These are phyloP conservation scores for Candida taoyuanica DNA, from an alignment of 805 yeast species.

Conservation along the genomic window DNA sequence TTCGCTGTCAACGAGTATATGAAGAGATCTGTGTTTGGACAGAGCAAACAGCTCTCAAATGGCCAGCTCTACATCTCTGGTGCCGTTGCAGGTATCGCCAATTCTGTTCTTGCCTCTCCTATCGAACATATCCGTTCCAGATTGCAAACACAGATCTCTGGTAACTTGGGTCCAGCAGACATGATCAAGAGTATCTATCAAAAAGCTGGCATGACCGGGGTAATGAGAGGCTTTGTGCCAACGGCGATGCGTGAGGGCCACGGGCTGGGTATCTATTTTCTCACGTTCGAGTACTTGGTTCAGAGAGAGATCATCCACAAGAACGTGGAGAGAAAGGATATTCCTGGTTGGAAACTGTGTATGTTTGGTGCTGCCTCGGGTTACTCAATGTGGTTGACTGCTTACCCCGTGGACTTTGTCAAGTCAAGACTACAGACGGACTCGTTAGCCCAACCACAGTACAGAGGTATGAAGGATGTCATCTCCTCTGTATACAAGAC, in stretches of 20 bases:
- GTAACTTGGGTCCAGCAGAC: slow-evolving; percentile 71
- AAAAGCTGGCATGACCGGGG: slow-evolving; percentile 50
- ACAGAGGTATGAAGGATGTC: slow-evolving; percentile 56
- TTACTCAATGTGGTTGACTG: slow-evolving; percentile 75
- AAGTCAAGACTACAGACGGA: slow-evolving; percentile 87
- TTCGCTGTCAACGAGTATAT: slow-evolving; percentile 92
- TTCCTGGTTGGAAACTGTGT: slow-evolving; percentile 87
- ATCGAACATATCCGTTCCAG: slow-evolving; percentile 94
- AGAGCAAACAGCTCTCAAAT: slow-evolving; percentile 40
- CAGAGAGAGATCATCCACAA: slow-evolving; percentile 52
- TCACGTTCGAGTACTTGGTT: slow-evolving; percentile 86
- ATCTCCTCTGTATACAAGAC: slow-evolving; percentile 45
- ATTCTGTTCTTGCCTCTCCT: slow-evolving; percentile 85
- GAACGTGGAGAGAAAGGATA: slow-evolving; percentile 54
- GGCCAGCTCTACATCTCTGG: slow-evolving; percentile 79
- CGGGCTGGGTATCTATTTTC: slow-evolving; percentile 85
- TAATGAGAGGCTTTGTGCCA: slow-evolving; percentile 80
- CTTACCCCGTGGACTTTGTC: slow-evolving; percentile 87
- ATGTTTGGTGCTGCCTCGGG: slow-evolving; percentile 89
- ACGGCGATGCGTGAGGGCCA: slow-evolving; percentile 80
- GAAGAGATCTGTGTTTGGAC: slow-evolving; percentile 67
- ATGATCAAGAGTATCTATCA: slow-evolving; percentile 54
- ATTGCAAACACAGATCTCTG: slow-evolving; percentile 77
- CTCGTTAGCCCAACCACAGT: slow-evolving; percentile 53
- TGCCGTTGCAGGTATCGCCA: slow-evolving; percentile 87